Percentiles rank a stretch among this genome's conserved stretches.
phyloP scores from a whole-genome alignment of 768 basidiomycete species.

The Lactarius sp. region DNA sequence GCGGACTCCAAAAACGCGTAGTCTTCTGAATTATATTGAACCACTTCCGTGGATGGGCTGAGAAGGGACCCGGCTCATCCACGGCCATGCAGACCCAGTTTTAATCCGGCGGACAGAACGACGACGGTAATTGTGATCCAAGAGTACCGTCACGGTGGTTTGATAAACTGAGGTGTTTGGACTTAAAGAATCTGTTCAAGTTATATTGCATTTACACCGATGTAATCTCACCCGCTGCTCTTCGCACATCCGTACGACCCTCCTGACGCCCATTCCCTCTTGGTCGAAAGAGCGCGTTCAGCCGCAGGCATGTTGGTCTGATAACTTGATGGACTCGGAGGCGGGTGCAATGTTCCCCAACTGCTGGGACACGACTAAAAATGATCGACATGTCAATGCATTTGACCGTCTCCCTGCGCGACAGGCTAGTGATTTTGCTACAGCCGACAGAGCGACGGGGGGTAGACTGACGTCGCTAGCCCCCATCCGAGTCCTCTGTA shows the following conservation, averaged over 20 bases:
- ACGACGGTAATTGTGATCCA: background rate
- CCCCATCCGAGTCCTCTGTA: background rate
- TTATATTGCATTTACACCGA: background rate
- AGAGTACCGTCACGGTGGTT: background rate
- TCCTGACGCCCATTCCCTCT: constrained; percentile 3
- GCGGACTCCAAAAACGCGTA: background rate
- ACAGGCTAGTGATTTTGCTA: constrained; percentile 10
- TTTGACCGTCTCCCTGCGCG: background rate
- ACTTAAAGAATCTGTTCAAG: background rate
- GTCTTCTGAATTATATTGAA: background rate
- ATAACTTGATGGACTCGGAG: background rate
- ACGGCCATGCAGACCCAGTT: background rate
- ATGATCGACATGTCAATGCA: background rate
- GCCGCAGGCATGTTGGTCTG: constrained; percentile 11
- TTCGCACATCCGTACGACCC: background rate
- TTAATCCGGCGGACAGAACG: background rate
- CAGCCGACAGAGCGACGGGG: constrained; percentile 4
- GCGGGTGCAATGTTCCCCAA: background rate
- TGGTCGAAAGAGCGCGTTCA: constrained; percentile 3
- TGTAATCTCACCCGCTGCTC: no score
- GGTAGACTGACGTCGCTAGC: constrained; percentile 6
- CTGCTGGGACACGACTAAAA: no score
- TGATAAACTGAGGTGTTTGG: background rate
- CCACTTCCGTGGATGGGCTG: background rate
- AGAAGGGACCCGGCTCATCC: background rate